Conservation (phyloP, 768 basidiomycete genomes). For the Suillus variegatus region DNA sequence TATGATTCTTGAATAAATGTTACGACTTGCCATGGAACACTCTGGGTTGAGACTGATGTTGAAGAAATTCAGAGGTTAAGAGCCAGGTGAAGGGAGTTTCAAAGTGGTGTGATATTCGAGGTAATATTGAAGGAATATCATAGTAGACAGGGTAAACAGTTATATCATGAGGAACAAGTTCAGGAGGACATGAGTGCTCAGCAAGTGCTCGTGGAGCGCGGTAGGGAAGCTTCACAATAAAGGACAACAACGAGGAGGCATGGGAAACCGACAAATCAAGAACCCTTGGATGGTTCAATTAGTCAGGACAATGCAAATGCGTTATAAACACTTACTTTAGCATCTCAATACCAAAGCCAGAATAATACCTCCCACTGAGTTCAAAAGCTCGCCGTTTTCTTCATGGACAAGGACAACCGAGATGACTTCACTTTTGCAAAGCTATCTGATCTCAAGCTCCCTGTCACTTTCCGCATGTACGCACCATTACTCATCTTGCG, state of each 20-base stretch:
- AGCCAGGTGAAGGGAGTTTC: not conserved
- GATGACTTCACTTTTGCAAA: constrained; percentile 94
- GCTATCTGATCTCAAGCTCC: constrained; percentile 84
- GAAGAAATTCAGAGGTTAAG: not conserved
- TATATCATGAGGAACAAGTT: not conserved
- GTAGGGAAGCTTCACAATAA: not conserved
- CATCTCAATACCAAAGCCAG: no score
- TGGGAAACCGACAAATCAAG: no score
- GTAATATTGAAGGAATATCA: not conserved
- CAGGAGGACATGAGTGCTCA: not conserved
- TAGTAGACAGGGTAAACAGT: not conserved
- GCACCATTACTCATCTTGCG: constrained; percentile 13
- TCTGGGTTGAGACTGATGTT: not conserved
- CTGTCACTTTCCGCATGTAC: constrained; percentile 85
- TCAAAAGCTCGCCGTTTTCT: not conserved
- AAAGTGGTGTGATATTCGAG: not conserved
- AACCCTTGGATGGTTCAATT: no score
- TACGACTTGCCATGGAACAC: no score
- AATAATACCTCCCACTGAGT: no score
- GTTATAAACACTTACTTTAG: no score
- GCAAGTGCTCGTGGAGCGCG: not conserved
- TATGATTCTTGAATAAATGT: not conserved
- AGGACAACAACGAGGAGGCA: not conserved
- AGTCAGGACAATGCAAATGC: no score
- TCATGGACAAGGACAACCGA: constrained; percentile 63